A percentile compares a stretch with the other conserved stretches of the same genome.
phyloP scores from a whole-genome alignment of 306 rosid genomes.

The Dicorynia guianensis region DNA sequence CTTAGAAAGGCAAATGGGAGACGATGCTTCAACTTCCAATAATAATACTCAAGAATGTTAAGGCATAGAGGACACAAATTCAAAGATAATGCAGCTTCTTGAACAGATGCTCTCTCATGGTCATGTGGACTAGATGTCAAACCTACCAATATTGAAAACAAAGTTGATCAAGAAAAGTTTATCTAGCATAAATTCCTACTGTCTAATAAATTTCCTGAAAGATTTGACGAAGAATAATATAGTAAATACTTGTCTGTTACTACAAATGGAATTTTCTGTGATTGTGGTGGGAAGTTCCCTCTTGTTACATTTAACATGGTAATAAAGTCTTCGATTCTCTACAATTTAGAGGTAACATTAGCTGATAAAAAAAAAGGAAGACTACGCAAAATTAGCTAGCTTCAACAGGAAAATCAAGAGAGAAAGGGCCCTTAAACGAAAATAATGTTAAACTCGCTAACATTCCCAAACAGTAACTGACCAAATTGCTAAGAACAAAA shows the following conservation, averaged over 20 bases:
- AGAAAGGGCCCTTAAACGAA: constrained; percentile 11
- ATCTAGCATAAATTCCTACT: constrained; percentile 40
- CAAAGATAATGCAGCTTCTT: no score
- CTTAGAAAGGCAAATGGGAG: constrained; percentile 42
- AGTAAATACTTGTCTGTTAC: constrained; percentile 75
- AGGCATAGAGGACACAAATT: constrained; percentile 1
- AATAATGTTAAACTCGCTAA: constrained; percentile 60
- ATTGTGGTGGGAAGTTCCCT: constrained; percentile 73
- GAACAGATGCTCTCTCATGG: no score
- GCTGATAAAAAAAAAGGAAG: constrained; percentile 5
- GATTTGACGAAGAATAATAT: constrained; percentile 72
- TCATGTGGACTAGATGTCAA: no score
- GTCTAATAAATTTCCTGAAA: constrained; percentile 51
- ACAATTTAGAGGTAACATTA: constrained; percentile 35
- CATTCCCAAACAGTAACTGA: constrained; percentile 62
- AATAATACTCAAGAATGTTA: constrained; percentile 39
- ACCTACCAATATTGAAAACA: constrained; percentile 43
- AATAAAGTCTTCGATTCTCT: constrained; percentile 89
- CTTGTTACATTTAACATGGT: constrained; percentile 77
- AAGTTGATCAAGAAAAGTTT: constrained; percentile 46
- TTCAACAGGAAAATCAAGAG: constrained; percentile 31
- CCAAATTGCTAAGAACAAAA: no score
- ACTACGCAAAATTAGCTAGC: constrained; percentile 30
- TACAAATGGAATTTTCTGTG: constrained; percentile 79
- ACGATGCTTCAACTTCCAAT: constrained; percentile 46